Base-by-base conservation (phyloP, 2,329 filamentous ascomycete species). In the Colletotrichum endophyticum region DNA sequence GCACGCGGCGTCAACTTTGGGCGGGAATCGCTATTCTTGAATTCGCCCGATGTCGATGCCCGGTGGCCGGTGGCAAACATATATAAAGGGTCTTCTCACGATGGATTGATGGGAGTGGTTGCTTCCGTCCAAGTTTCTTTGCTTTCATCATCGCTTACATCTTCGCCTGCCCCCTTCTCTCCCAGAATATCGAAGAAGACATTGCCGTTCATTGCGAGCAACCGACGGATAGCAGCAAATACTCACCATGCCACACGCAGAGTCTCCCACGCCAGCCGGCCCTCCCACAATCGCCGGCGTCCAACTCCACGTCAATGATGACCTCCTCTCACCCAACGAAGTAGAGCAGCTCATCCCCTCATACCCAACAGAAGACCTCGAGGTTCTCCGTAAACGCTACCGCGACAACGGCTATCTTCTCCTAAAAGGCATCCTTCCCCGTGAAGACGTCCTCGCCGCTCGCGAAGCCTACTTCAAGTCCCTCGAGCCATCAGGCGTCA, bases 261-360 rank as follows among this genome's bases (percentile, higher is more conserved):
- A 74, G 11, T 22, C 72, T 15, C 28, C 57, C 7, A 16, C 28
- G 16, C 13, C 39, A n/a, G 19, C 30, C 8, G 12, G 66, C 4
- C 66, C 66, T 49, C 57, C 72, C 15, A 76, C 73, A 0, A 73
- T 76, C 59, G 30, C 62, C 27, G 70, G 73, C 22, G 73, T 76
- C 22, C 61, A 80, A 8, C 75, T 82, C 13, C 78, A 79, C 57
- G 82, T 84, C 66, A 84, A 82, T 34, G 83, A 84, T 39, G 82
- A 81, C 1, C 85, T 85, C 8, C 84, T 91, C 12, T 82, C 81
- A n/a, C 83, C 87, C 7, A 81, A 84, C 8, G 87, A 89, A 74
- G 84, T 88, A 4, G 83, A 83, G 0, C 81, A 83, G 25, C 81
- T 91, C 28, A 84, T 80, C 11, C 82, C 84, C 19, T 90, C 89